A percentile compares a stretch with the other conserved stretches of the same genome.
These are phyloP conservation scores for Pyrenochaeta sp. DNA, from an alignment of 2,329 filamentous ascomycete genomes.

Conservation along the genomic window DNA sequence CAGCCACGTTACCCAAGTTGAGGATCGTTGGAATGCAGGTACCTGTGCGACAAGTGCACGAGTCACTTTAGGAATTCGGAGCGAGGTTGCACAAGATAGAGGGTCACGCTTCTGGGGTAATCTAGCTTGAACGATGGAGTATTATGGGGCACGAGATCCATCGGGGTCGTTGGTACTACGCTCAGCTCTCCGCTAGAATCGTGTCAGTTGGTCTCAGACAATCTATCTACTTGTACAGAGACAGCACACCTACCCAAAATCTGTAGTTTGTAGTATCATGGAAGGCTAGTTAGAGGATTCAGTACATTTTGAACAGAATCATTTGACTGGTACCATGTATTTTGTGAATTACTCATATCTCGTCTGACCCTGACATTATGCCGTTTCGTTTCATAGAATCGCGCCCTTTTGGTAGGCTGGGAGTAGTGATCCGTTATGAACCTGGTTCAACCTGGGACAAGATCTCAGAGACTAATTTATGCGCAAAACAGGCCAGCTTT, in stretches of 20 bases:
- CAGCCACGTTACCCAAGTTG: conserved; percentile 32
- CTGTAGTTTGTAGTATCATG: too few relatives aligned
- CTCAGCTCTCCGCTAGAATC: background rate
- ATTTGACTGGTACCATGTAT: too few relatives aligned
- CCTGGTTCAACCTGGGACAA: background rate
- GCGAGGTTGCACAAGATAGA: conserved; percentile 17
- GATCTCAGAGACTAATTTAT: background rate
- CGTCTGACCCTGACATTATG: background rate
- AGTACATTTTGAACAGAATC: too few relatives aligned
- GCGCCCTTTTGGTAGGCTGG: background rate
- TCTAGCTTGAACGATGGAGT: conserved; percentile 4
- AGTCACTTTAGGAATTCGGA: conserved; percentile 20
- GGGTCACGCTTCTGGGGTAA: conserved; percentile 8
- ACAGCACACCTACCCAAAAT: too few relatives aligned
- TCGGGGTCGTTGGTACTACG: background rate
- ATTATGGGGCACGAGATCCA: background rate
- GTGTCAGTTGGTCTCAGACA: too few relatives aligned
- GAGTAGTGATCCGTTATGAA: background rate
- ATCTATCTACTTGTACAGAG: too few relatives aligned
- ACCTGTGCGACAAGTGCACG: conserved; percentile 29
- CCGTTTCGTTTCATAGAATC: background rate
- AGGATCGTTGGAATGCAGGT: conserved; percentile 33
- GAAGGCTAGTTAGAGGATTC: too few relatives aligned
- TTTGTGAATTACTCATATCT: background rate
- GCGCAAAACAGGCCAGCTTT: background rate